phyloP scores from a whole-genome alignment of 2,329 filamentous ascomycete genomes.

The Sporothrix protearum region DNA sequence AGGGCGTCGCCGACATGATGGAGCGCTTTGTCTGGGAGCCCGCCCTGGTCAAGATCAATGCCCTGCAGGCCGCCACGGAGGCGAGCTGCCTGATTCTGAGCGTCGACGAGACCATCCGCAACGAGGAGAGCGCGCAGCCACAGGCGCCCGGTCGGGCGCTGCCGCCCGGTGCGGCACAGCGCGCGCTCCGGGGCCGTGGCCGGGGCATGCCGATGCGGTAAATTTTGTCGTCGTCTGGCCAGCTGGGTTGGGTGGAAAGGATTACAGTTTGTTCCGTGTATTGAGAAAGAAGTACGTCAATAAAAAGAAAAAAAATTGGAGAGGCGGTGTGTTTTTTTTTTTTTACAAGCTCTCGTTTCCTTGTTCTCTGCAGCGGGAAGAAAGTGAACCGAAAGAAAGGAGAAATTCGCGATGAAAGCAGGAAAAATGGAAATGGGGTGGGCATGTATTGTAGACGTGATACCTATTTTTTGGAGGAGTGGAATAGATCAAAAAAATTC shows the following conservation, averaged over 20 bases:
- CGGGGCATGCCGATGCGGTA: constrained; percentile 86
- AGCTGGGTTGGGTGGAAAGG: constrained; percentile 3
- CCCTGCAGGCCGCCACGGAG: constrained; percentile 92
- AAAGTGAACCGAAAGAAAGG: neutral
- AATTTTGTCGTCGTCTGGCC: neutral
- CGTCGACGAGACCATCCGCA: constrained; percentile 97
- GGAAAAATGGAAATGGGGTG: neutral
- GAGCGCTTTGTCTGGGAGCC: constrained; percentile 97
- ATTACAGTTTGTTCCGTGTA: too few relatives aligned
- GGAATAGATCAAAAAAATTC: constrained; percentile 9
- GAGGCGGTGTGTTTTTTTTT: too few relatives aligned
- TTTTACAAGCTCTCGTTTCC: too few relatives aligned
- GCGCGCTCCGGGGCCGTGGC: constrained; percentile 77
- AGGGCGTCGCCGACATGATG: constrained; percentile 93
- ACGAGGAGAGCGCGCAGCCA: constrained; percentile 85
- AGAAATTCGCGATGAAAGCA: neutral
- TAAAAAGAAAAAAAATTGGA: constrained; percentile 1
- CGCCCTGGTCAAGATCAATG: constrained; percentile 92
- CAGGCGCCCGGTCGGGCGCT: constrained; percentile 74
- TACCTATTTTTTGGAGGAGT: neutral
- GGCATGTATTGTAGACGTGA: neutral
- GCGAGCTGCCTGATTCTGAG: constrained; percentile 91
- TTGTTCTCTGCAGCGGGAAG: neutral
- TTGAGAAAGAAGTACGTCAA: neutral
- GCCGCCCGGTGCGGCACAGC: constrained; percentile 79